Percentiles rank a stretch among this genome's conserved stretches.
Conservation (phyloP, 1,284 basidiomycete genomes). For the Cryptococcus sp. region DNA sequence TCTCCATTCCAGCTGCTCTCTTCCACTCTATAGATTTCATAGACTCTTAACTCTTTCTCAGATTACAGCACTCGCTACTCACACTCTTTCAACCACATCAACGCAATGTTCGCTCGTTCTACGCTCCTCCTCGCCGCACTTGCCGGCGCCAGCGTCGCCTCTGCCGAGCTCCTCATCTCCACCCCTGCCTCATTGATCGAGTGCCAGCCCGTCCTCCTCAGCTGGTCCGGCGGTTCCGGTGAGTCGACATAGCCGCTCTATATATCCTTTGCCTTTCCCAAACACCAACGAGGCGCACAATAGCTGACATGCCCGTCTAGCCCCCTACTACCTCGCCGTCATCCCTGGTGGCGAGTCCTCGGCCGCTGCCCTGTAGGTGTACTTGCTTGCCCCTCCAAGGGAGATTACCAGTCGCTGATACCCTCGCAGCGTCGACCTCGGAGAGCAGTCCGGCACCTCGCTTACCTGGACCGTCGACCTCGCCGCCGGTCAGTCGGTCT, state of each 20-base stretch:
- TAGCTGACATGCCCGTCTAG: constrained; percentile 5
- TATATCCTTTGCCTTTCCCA: neutral
- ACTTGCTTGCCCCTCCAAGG: neutral
- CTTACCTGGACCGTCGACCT: constrained; percentile 69
- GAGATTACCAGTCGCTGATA: constrained; percentile 3
- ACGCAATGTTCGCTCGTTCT: constrained; percentile 24
- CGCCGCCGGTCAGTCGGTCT: constrained; percentile 54
- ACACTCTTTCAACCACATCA: neutral
- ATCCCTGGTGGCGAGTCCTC: constrained; percentile 68
- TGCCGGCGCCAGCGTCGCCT: constrained; percentile 38
- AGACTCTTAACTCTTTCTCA: too few species aligned
- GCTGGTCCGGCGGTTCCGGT: constrained; percentile 61
- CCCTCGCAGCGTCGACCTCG: constrained; percentile 33
- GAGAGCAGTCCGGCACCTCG: constrained; percentile 51
- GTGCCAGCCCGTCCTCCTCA: constrained; percentile 54
- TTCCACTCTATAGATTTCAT: too few species aligned
- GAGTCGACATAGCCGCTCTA: constrained; percentile 1
- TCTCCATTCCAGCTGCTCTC: too few species aligned
- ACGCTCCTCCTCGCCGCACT: constrained; percentile 27
- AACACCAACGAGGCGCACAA: neutral
- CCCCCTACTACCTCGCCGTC: constrained; percentile 68
- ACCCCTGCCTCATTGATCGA: constrained; percentile 58
- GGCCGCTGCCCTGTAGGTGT: constrained; percentile 60
- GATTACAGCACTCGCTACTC: too few species aligned
- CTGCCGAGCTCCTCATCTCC: constrained; percentile 63